Evolutionary conservation across 306 rosid species (phyloP).

Genomic region (Sophora flavescens): DNA sequence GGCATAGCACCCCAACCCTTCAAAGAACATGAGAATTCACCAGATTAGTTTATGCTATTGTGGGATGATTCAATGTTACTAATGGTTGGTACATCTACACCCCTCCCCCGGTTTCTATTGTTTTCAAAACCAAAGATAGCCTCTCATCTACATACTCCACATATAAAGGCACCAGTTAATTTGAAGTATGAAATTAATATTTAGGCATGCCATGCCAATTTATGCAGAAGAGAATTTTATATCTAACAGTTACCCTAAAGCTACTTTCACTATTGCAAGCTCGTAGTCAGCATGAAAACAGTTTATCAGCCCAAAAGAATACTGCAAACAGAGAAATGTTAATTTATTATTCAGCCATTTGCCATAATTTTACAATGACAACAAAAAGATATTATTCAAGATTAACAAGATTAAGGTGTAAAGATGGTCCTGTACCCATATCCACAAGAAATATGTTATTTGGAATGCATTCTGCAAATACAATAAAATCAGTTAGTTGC

Average conservation of each 20-base stretch:
- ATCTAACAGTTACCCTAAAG: conserved; percentile 71
- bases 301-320: conserved; percentile 72
- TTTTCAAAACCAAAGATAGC: not conserved
- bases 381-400: conserved; percentile 3
- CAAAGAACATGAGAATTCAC: conserved; percentile 38
- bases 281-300: conserved; percentile 78
- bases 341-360: conserved; percentile 16
- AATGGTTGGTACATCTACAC: not conserved
- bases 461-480: conserved; percentile 92
- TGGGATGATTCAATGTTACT: conserved; percentile 12
- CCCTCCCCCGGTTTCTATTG: not conserved
- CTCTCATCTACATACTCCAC: not conserved
- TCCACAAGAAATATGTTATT: conserved; percentile 88
- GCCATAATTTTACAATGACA: not conserved
- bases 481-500: conserved; percentile 42
- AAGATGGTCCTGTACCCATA: conserved; percentile 70
- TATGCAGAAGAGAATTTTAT: not conserved
- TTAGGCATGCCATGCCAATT: not conserved
- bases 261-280: conserved; percentile 73
- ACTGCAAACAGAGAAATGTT: conserved; percentile 65
- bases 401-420: conserved; percentile 23
- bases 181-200: no score
- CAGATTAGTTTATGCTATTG: conserved; percentile 15
- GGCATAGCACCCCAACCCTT: conserved; percentile 67
- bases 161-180: no score